phyloP scores from a whole-genome alignment of 2,329 filamentous ascomycete genomes.

The Sporothrix luriei region DNA sequence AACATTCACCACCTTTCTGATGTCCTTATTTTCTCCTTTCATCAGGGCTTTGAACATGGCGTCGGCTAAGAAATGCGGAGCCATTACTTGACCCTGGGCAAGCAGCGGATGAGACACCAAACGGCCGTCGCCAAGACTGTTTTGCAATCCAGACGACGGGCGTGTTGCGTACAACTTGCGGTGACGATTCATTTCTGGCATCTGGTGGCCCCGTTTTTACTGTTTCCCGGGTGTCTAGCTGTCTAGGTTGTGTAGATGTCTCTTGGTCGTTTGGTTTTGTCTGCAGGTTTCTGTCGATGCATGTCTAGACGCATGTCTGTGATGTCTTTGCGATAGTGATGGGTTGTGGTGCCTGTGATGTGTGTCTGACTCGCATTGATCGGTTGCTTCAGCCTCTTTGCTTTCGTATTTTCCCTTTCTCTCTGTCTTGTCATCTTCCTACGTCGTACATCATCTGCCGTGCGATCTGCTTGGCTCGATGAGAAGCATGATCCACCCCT shows the following conservation, averaged over 20 bases:
- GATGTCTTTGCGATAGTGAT: not conserved
- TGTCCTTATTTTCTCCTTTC: not conserved
- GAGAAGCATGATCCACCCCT: slow-evolving; percentile 16
- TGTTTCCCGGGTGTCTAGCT: not conserved
- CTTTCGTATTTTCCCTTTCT: not conserved
- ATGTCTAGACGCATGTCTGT: slow-evolving; percentile 16
- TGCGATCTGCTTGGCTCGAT: slow-evolving; percentile 20
- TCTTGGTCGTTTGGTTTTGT: too few species aligned
- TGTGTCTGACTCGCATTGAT: slow-evolving; percentile 12
- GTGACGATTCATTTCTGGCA: not conserved
- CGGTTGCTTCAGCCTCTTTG: not conserved
- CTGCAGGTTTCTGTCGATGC: slow-evolving; percentile 10
- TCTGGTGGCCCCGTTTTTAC: not conserved
- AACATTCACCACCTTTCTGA: not conserved
- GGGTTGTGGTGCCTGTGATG: not conserved
- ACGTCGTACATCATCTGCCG: not conserved
- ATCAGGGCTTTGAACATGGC: not conserved
- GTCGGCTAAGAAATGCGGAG: slow-evolving; percentile 10
- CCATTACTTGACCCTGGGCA: too few species aligned
- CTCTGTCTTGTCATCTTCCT: not conserved
- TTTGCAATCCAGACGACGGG: slow-evolving; percentile 2
- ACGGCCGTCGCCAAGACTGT: slow-evolving; percentile 23
- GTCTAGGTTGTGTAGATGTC: too few species aligned
- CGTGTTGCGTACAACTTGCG: slow-evolving; percentile 6
- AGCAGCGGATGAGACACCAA: slow-evolving; percentile 24